Conservation (phyloP, 345 rosid genomes). For the Lagerstroemia speciosa region DNA sequence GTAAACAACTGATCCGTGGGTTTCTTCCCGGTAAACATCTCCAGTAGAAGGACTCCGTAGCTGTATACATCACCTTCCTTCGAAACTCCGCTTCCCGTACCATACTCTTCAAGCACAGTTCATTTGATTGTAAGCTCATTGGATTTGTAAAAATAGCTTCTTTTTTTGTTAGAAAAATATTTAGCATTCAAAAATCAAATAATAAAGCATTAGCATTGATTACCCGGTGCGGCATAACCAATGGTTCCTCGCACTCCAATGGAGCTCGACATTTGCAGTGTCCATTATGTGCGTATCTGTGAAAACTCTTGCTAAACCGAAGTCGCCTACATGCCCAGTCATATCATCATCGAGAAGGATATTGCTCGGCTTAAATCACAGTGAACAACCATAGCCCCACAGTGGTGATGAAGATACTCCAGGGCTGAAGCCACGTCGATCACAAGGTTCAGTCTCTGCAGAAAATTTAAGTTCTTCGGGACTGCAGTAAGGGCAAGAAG, state of each 20-base stretch:
- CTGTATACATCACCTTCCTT: constrained; percentile 1
- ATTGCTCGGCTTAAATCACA: constrained; percentile 21
- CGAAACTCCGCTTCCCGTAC: constrained; percentile 6
- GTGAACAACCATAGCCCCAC: constrained; percentile 10
- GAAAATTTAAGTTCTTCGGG: neutral
- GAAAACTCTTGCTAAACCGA: constrained; percentile 12
- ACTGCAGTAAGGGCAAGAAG: neutral
- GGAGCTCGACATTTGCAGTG: constrained; percentile 1
- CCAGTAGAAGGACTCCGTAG: constrained; percentile 9
- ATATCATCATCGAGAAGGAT: constrained; percentile 10
- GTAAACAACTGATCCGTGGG: constrained; percentile 2
- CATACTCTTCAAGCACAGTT: constrained; percentile 10
- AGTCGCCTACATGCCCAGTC: constrained; percentile 14
- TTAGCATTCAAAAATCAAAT: too few relatives aligned
- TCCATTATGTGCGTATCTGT: neutral
- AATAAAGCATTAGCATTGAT: neutral
- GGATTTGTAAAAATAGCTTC: neutral
- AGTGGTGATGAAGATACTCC: constrained; percentile 17
- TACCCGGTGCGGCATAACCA: constrained; percentile 14
- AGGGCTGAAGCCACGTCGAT: constrained; percentile 12
- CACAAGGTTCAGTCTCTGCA: constrained; percentile 10
- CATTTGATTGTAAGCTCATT: neutral
- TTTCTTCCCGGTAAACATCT: constrained; percentile 8
- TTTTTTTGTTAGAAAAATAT: too few relatives aligned
- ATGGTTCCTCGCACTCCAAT: constrained; percentile 4